These are phyloP conservation scores for Hygrophoropsis aurantiaca DNA, from an alignment of 768 basidiomycete genomes.

Conservation along the genomic window DNA sequence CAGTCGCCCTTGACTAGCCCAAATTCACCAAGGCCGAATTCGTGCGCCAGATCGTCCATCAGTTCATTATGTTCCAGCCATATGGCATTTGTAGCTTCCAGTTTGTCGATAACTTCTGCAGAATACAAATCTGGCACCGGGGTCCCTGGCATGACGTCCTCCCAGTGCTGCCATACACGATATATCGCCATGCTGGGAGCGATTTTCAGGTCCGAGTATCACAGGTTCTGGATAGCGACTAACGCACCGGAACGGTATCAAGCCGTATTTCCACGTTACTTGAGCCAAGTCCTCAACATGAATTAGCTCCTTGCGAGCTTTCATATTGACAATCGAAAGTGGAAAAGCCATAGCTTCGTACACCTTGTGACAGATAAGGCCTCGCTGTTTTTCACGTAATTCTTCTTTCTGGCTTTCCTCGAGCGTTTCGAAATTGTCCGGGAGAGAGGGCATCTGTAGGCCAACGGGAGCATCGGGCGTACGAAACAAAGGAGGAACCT, in stretches of 20 bases:
- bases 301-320: conserved; percentile 5
- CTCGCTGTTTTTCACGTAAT: background rate
- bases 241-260: conserved; percentile 4
- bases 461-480: conserved; percentile 1
- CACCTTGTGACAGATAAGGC: conserved; percentile 3
- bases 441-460: background rate
- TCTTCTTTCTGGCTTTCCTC: conserved; percentile 2
- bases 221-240: background rate
- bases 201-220: background rate
- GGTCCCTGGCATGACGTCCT: background rate
- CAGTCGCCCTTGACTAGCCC: background rate
- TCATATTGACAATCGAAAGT: conserved; percentile 1
- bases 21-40: background rate
- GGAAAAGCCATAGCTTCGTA: background rate
- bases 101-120: background rate
- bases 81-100: background rate
- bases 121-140: background rate
- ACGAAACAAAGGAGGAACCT: conserved; percentile 3
- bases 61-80: conserved; percentile 2
- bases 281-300: conserved; percentile 4
- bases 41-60: conserved; percentile 3
- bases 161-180: background rate
- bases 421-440: conserved; percentile 3
- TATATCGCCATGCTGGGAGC: background rate
- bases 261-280: conserved; percentile 7